These are phyloP conservation scores for Melampsora americana DNA, from an alignment of 1,284 basidiomycete genomes.

Conservation along the genomic window DNA sequence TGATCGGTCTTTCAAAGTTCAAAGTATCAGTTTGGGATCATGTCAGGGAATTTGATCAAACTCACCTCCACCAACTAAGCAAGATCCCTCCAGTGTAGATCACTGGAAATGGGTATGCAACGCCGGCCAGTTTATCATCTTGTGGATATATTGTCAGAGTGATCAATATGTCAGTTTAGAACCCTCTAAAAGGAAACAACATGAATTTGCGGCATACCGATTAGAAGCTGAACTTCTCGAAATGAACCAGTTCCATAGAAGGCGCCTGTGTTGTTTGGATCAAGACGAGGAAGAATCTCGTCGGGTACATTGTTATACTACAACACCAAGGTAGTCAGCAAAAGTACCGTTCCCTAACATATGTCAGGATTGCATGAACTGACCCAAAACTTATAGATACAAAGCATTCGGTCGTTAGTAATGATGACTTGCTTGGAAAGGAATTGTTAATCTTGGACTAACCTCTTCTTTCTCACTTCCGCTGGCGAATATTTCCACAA, in stretches of 20 bases:
- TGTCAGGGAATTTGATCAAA: not conserved
- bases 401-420: not conserved
- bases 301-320: conserved; percentile 71
- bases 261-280: conserved; percentile 55
- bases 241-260: conserved; percentile 66
- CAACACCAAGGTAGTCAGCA: conserved; percentile 29
- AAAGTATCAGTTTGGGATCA: not conserved
- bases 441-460: not conserved
- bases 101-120: conserved; percentile 71
- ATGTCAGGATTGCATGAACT: not conserved
- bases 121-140: conserved; percentile 67
- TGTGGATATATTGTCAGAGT: not conserved
- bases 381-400: conserved; percentile 37
- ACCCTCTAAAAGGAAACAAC: not conserved
- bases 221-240: conserved; percentile 71
- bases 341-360: not conserved
- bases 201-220: conserved; percentile 55
- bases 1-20: conserved; percentile 61
- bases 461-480: conserved; percentile 38
- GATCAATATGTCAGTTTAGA: not conserved
- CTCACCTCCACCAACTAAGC: conserved; percentile 64
- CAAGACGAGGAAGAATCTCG: conserved; percentile 62
- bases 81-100: conserved; percentile 77
- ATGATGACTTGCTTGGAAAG: not conserved
- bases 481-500: conserved; percentile 39